A percentile compares a stretch with the other conserved stretches of the same genome.
Evolutionary conservation across 1,284 basidiomycete species (phyloP).

Genomic region (Vanrija pseudolonga): DNA sequence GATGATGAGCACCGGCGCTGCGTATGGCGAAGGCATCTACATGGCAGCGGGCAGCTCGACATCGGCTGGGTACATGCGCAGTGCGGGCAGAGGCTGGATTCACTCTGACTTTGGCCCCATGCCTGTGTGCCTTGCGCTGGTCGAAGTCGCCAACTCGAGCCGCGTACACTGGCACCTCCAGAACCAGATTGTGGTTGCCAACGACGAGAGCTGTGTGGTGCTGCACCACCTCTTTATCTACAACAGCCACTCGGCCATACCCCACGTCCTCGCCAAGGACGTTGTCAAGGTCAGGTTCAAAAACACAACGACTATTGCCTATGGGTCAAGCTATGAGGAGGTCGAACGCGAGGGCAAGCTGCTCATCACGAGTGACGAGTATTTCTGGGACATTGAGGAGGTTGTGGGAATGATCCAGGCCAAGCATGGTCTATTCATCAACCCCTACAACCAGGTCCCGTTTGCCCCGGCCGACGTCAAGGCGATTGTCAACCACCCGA

Average conservation of each 20-base stretch:
- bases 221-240: conserved; percentile 13
- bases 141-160: conserved; percentile 12
- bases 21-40: conserved; percentile 9
- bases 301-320: conserved; percentile 9
- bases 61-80: neutral
- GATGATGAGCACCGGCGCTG: conserved; percentile 4
- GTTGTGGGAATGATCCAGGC: conserved; percentile 1
- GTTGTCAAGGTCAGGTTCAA: neutral
- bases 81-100: neutral
- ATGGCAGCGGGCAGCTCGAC: neutral
- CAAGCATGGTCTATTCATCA: conserved; percentile 9
- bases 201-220: conserved; percentile 11
- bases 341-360: conserved; percentile 5
- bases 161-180: conserved; percentile 3
- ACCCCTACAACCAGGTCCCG: conserved; percentile 8
- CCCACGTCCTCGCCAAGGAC: neutral
- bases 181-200: conserved; percentile 1
- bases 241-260: neutral
- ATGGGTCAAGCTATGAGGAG: conserved; percentile 1
- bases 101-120: neutral
- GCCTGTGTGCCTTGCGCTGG: conserved; percentile 2
- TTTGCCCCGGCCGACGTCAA: conserved; percentile 5
- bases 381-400: conserved; percentile 17
- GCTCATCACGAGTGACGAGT: conserved; percentile 7
- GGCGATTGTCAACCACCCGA: conserved; percentile 4